Evolutionary conservation across 202 grass and related monocot species (phyloP).

Genomic region (Schoenoplectus tabernaemontani): DNA sequence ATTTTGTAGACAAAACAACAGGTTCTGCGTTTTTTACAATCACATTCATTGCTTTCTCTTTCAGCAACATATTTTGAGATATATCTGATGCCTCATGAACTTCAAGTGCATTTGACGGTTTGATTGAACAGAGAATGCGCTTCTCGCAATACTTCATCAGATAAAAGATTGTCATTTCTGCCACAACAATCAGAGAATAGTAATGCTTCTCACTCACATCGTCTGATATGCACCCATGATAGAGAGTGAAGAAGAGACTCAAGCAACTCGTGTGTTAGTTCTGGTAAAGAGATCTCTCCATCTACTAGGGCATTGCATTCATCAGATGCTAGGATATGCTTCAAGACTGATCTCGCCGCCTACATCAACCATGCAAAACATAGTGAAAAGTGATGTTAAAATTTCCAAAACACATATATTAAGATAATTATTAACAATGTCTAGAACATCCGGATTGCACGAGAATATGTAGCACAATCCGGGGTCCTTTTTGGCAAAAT

Average conservation of each 20-base stretch:
- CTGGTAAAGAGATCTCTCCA: constrained; percentile 42
- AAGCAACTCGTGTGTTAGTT: constrained; percentile 56
- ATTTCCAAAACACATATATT: no score
- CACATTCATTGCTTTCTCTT: constrained; percentile 43
- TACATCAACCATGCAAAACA: no score
- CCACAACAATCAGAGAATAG: constrained; percentile 45
- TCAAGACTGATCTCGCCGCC: constrained; percentile 62
- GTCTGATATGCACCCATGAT: constrained; percentile 29
- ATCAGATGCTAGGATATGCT: constrained; percentile 40
- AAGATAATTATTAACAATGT: neutral
- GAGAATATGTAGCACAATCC: no score
- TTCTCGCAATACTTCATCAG: constrained; percentile 43
- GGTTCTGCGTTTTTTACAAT: constrained; percentile 46
- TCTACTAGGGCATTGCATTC: constrained; percentile 54
- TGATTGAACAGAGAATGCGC: constrained; percentile 29
- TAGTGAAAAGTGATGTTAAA: no score
- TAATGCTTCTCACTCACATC: neutral
- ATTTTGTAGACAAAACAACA: constrained; percentile 55
- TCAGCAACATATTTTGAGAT: constrained; percentile 32
- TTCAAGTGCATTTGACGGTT: constrained; percentile 36
- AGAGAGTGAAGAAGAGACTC: constrained; percentile 43
- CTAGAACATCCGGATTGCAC: neutral
- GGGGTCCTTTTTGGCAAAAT: no score
- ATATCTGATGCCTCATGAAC: constrained; percentile 60
- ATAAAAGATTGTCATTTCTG: constrained; percentile 58